Base-by-base conservation (phyloP, 805 yeast genomes). In the Zygosaccharomyces kombuchaensis region DNA sequence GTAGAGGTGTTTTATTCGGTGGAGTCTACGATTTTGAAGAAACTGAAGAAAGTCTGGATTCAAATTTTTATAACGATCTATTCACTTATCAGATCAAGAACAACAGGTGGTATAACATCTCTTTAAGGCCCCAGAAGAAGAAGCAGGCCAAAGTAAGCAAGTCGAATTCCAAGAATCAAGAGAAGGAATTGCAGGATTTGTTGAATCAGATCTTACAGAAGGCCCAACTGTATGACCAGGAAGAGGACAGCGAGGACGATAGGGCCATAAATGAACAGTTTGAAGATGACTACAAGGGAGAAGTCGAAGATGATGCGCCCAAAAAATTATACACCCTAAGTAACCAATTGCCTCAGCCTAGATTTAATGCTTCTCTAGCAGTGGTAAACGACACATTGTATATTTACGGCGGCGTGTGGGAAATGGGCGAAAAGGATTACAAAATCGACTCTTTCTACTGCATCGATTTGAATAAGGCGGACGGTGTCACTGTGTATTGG, bases 21-120 rank as follows among this genome's bases (percentile, higher is more conserved):
- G 98, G 98, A 57, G 99, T 93, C 10, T 90, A 78, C 58, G 98
- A 91, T 65, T 86, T 77, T 50, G 96, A 90, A 56, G 99, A 91
- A 66, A 91, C 96, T 10, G 98, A 91, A 64, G 98, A 93, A 66
- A 78, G 85, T 44, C 69, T 91, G 50, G 91, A 85, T 37, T 87
- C 96, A 1, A 80, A 78, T 39, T 91, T 90, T 63, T 91, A 77
- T 68, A 89, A 90, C 63, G 81, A 82, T 49, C 66, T 91, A 40
- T 80, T 80, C 57, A 83, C 95, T 1, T 91, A 87, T 63, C 95
- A 89, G 52, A 72, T 83, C 13, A 96, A 88, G 56, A 73, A 81
- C 13, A 91, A 91, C 65, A 78, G 96, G 62, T 91, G 99, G 98
- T 86, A 78, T 58, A 76, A 84, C 6, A 65, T 89, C 55, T 67